These are phyloP conservation scores for Kluyveromyces sp. DNA, from an alignment of 1,139 yeast genomes.

Conservation along the genomic window DNA sequence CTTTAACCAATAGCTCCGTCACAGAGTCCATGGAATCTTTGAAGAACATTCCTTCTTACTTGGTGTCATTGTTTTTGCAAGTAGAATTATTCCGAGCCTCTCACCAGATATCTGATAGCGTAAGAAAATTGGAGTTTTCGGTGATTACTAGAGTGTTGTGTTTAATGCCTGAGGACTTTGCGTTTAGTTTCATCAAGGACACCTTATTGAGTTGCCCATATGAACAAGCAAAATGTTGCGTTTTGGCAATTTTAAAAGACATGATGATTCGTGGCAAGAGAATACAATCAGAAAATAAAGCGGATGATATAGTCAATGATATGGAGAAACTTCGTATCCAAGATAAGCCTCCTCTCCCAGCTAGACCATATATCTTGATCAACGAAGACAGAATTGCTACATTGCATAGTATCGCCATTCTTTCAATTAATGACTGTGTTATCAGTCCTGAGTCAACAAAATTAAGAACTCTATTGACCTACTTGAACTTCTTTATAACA, in stretches of 20 bases:
- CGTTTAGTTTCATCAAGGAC: conserved; percentile 58
- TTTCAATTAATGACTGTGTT: conserved; percentile 13
- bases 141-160: conserved; percentile 50
- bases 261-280: conserved; percentile 35
- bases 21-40: conserved; percentile 23
- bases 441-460: conserved; percentile 5
- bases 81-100: conserved; percentile 35
- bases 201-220: conserved; percentile 65
- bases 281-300: conserved; percentile 4
- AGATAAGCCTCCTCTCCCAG: conserved; percentile 19
- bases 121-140: conserved; percentile 34
- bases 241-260: conserved; percentile 62
- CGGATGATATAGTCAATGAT: not conserved
- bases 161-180: conserved; percentile 44
- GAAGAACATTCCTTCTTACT: conserved; percentile 23
- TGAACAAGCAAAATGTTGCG: conserved; percentile 47
- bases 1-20: conserved; percentile 29
- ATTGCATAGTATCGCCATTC: conserved; percentile 22
- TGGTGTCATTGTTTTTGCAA: conserved; percentile 40
- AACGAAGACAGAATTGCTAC: conserved; percentile 27
- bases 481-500: conserved; percentile 21
- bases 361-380: conserved; percentile 21
- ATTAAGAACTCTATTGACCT: conserved; percentile 18
- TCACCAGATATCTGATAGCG: conserved; percentile 22
- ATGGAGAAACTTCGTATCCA: not conserved